Base-by-base conservation (phyloP, 2,329 filamentous ascomycete genomes). In the Amylocarpus encephaloides region DNA sequence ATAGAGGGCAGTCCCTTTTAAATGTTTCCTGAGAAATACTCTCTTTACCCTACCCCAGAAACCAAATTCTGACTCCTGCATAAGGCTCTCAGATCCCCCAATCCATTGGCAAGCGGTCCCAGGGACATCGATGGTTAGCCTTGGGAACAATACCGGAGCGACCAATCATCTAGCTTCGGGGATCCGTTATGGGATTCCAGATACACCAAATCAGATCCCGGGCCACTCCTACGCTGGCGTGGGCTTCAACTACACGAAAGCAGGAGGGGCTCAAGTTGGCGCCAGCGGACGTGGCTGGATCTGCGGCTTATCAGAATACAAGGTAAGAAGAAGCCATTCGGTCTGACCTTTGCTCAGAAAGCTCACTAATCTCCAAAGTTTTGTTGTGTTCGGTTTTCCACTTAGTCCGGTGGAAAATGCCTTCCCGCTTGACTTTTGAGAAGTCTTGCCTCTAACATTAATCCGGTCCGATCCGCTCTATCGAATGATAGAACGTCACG, bases 401-500 rank as follows among this genome's bases (percentile, higher is more conserved):
- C 22, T 26, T 26, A 26, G 4, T 4, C 22, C 22, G 22, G 7
- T 26, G 22, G 22, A 26, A 26, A 4, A 26, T 7, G 7, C 22
- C 22, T 26, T 26, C 7, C 7, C 22, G 4, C 22, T 26, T 26
- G 7, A 4, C 12, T 30, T 11, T 6, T 1, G 10, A 16, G 19
- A 34, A 2, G 12, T 22, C n/a, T 26, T 29, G 10, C 16, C n/a
- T 16, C 38, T 38, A 16, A 26, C 3, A 33, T n/a, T 13, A 40
- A 32, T 50, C 29, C 62, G 58, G 49, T 51, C 30, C 72, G 73
- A 4, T 70, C 71, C 0, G 67, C 69, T 2, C 55, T 74, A 5
- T 69, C 66, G 18, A 75, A 77, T 51, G 77, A 76, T 57, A 50
- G 62, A 1, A 73, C 70, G 1, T 64, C 69, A 1, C 66, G 70